Evolutionary conservation across 2,329 filamentous ascomycete genomes (phyloP).

Genomic region (Fusarium sp.): DNA sequence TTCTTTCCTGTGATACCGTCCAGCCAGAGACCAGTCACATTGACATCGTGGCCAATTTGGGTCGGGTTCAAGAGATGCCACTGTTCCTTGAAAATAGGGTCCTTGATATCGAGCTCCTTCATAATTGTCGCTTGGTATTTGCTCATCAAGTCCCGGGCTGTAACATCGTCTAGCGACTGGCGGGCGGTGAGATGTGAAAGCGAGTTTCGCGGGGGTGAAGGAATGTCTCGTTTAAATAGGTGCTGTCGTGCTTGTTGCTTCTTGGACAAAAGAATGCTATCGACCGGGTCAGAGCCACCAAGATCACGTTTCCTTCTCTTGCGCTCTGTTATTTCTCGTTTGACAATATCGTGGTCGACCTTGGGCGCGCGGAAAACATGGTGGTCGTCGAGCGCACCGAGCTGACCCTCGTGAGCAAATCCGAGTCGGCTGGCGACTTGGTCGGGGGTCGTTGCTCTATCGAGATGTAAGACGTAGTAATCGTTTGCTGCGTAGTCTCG

Average conservation of each 20-base stretch:
- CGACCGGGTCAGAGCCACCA: constrained; percentile 70
- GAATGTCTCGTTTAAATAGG: constrained; percentile 65
- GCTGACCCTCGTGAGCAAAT: constrained; percentile 81
- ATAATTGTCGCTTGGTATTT: constrained; percentile 72
- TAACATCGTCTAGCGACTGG: background rate
- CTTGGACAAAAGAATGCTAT: constrained; percentile 80
- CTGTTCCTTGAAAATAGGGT: constrained; percentile 93
- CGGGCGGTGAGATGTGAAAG: constrained; percentile 21
- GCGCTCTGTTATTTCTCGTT: constrained; percentile 64
- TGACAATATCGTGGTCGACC: constrained; percentile 70
- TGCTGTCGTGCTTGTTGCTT: constrained; percentile 73
- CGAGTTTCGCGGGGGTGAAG: constrained; percentile 53
- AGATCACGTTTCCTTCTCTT: constrained; percentile 72
- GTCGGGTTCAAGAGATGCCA: constrained; percentile 94
- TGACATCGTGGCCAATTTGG: constrained; percentile 89
- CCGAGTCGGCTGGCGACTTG: constrained; percentile 80
- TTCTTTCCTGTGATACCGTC: constrained; percentile 92
- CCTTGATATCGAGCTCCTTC: constrained; percentile 77
- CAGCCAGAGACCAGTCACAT: constrained; percentile 94
- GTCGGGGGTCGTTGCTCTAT: constrained; percentile 72
- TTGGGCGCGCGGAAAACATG: constrained; percentile 85
- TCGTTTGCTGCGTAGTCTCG: constrained; percentile 85
- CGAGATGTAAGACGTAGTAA: constrained; percentile 92
- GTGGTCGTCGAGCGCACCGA: constrained; percentile 83
- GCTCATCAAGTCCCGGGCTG: constrained; percentile 59